Evolutionary conservation across 306 rosid genomes (phyloP), one percentile per base, ranked within the genome.

Genomic region (Quercus berberidifolia): DNA sequence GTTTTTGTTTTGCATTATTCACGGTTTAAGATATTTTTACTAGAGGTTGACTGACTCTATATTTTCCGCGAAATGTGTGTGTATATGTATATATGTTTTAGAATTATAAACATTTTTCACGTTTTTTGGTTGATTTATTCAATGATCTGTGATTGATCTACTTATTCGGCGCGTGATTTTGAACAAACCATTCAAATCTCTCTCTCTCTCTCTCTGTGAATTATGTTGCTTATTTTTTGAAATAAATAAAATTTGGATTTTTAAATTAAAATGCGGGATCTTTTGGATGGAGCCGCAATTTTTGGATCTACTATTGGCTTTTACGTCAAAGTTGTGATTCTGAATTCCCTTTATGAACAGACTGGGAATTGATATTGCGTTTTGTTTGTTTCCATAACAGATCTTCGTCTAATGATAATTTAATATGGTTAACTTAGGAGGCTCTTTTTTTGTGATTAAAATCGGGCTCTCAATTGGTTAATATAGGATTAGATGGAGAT

Each of bases 71-170:
- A 25, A 55, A 30, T 49, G 33, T 15, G 11, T 6, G 33, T 15
- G 10, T 6, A 11, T 23, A 6, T 15, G 10, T 6, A 11, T 0
- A 68, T 5, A 5, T 13, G 1, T 33, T 8, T 49, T n/a, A 6
- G 21, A 11, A 51, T 1, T 4, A 4, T 11, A 14, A 38, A 73
- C 60, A 23, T 19, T 4, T 28, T 13, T 6, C 59, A 12, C 51
- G 20, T 3, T 77, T 58, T 60, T 10, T 33, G 4, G 1, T 57
- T 71, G 74, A 69, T 82, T 70, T n/a, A 21, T 30, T 69, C 60
- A 31, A 25, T 88, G 76, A 81, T 86, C 89, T 82, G 73, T 63
- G 58, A 82, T 71, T 76, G 80, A 78, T 68, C 80, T 81, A 14
- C 79, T 20, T 57, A 43, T 55, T 56, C 35, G 55, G 58, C 5